Conservation (phyloP, 116 monocot genomes). For the Dioscorea cayenensis region DNA sequence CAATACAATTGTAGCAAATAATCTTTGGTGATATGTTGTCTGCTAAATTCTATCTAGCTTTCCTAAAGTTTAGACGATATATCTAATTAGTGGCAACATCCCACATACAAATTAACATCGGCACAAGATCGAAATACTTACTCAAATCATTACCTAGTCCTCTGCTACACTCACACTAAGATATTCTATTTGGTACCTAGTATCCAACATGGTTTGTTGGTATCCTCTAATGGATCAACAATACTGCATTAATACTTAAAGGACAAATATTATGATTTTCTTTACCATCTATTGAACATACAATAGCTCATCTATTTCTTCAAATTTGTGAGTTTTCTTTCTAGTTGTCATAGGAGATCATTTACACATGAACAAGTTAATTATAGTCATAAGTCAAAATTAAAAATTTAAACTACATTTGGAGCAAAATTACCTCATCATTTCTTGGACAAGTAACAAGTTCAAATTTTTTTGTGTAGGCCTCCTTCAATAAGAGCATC, state of each 20-base stretch:
- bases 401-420: neutral
- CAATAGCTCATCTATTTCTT: neutral
- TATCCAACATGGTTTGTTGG: slow-evolving; percentile 82
- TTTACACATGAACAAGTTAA: neutral
- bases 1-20: too few relatives aligned
- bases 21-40: too few relatives aligned
- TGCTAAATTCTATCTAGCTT: neutral
- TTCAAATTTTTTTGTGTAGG: slow-evolving; percentile 72
- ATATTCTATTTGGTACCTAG: slow-evolving; percentile 76
- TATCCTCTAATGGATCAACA: slow-evolving; percentile 74
- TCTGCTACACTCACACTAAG: slow-evolving; percentile 77
- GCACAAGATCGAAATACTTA: neutral
- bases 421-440: slow-evolving; percentile 63
- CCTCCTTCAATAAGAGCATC: slow-evolving; percentile 84
- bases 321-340: neutral
- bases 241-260: slow-evolving; percentile 33
- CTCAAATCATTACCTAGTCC: slow-evolving; percentile 40
- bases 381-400: neutral
- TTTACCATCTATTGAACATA: neutral
- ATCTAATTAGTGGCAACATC: neutral
- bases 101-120: neutral
- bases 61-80: neutral
- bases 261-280: neutral
- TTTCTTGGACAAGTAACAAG: slow-evolving; percentile 77
- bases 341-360: neutral